Base-by-base conservation (phyloP, 805 yeast genomes). In the Cyberlindnera mrakii region DNA sequence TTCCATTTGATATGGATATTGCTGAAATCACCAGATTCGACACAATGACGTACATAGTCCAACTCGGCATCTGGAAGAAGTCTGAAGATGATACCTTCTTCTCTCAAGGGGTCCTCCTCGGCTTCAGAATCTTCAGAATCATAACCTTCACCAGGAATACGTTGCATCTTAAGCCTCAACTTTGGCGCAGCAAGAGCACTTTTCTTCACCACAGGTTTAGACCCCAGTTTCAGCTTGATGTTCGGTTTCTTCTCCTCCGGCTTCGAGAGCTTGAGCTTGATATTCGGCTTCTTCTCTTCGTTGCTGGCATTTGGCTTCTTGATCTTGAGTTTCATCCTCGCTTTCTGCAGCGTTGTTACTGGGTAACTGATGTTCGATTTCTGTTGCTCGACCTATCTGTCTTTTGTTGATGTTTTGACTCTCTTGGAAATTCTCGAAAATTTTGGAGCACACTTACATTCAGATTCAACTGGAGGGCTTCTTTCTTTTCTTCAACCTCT, bases 51-150 rank as follows among this genome's bases (percentile, higher is more conserved):
- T 9, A 91, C 76, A 47, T 76, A 78, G 44, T 86, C 96, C 31
- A 86, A 63, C 43, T 83, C 82, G 9, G 74, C 70, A 46, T 82
- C 87, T 1, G 73, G 71, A n/a, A 81, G 50, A 66, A 91, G 80
- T 42, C 99, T 71, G 35, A 93, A 61, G 1, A 89, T 71, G 1
- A 93, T 71, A 0, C 93, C 96, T 51, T 87, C 95, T 57, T 93
- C 98, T 8, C 88, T 68, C 47, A 88, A 66, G 1, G 99, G 98
- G 57, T 93, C 97, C 47, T 89, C 96, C 59, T 93, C 99, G 20
- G 87, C 69, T 51, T 91, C 98, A 0, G 96, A 95, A 16, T 95
- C 97, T 55, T 91, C 98, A 3, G 96, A 84, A 58, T 91, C 99
- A 62, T 91, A 91, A 1, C 98, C 98, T 54, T 91, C 96, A 5